These are phyloP conservation scores for Neoarthrinium moseri DNA, from an alignment of 2,329 filamentous ascomycete genomes.

Conservation along the genomic window DNA sequence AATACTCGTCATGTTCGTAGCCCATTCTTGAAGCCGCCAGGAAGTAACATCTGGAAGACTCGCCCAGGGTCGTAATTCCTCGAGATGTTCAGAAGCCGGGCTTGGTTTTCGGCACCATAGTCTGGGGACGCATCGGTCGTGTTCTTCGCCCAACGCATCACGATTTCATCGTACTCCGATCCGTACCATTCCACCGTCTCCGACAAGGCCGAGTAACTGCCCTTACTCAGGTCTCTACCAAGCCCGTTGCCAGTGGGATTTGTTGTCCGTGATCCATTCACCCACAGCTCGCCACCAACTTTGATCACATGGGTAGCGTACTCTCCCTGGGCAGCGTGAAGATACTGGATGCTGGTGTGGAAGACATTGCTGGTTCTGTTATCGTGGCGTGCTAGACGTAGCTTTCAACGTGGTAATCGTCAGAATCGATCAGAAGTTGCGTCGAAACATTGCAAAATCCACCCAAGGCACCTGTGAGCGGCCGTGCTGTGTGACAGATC, in stretches of 20 bases:
- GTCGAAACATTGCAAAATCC: too few species aligned
- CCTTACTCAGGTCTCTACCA: conserved; percentile 30
- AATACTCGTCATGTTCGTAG: too few species aligned
- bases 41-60: conserved; percentile 7
- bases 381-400: too few species aligned
- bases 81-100: conserved; percentile 17
- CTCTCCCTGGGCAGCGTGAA: conserved; percentile 15
- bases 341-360: neutral
- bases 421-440: too few species aligned
- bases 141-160: conserved; percentile 16
- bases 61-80: conserved; percentile 20
- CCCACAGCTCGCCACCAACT: conserved; percentile 20
- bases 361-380: neutral
- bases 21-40: conserved; percentile 10
- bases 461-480: too few species aligned
- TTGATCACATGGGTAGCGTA: conserved; percentile 11
- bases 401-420: too few species aligned
- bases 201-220: conserved; percentile 17
- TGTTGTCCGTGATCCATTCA: conserved; percentile 21
- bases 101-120: conserved; percentile 31
- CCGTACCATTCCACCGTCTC: conserved; percentile 17
- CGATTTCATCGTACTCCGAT: conserved; percentile 19
- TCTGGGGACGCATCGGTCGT: conserved; percentile 25
- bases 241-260: conserved; percentile 32
- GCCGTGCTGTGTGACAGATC: too few species aligned